A percentile compares a stretch with the other conserved stretches of the same genome.
These are phyloP conservation scores for Neophaeococcomyces aloes DNA, from an alignment of 2,329 filamentous ascomycete genomes.

Conservation along the genomic window DNA sequence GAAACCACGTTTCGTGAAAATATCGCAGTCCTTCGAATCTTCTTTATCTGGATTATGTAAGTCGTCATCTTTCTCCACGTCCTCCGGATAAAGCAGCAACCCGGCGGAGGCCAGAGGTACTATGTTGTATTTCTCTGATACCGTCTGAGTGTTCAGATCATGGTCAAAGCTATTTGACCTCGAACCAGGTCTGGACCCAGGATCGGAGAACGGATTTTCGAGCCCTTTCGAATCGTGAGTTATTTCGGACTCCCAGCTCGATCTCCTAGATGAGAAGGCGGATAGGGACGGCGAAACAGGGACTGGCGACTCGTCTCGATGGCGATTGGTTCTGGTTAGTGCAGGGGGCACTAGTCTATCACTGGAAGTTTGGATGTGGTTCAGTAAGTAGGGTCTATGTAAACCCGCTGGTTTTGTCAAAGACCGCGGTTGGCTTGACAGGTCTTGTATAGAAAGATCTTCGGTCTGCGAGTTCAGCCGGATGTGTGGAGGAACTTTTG, in stretches of 20 bases:
- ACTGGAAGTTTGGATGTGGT: constrained; percentile 15
- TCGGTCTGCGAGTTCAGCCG: constrained; percentile 53
- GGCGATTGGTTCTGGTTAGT: constrained; percentile 18
- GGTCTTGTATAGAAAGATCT: constrained; percentile 33
- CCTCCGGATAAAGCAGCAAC: constrained; percentile 57
- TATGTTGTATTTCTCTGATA: constrained; percentile 64
- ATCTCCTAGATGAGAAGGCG: constrained; percentile 48
- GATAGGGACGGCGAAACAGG: constrained; percentile 40
- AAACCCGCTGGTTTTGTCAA: constrained; percentile 11
- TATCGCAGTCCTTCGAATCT: constrained; percentile 50
- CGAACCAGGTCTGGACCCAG: constrained; percentile 42
- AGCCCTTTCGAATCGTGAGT: constrained; percentile 43
- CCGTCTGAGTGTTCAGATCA: constrained; percentile 59
- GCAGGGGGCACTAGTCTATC: constrained; percentile 21
- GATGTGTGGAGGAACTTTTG: constrained; percentile 44
- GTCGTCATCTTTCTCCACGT: constrained; percentile 63
- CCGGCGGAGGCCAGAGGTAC: constrained; percentile 48
- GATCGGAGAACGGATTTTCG: constrained; percentile 51
- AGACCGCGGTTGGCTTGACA: constrained; percentile 13
- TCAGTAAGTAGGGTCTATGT: background rate
- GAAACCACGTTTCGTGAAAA: constrained; percentile 54
- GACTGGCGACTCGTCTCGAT: constrained; percentile 40
- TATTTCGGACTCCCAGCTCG: constrained; percentile 55
- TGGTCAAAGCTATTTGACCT: constrained; percentile 49
- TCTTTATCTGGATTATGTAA: constrained; percentile 61